phyloP scores from a whole-genome alignment of 2,329 filamentous ascomycete genomes.

The Aureobasidium namibiae region DNA sequence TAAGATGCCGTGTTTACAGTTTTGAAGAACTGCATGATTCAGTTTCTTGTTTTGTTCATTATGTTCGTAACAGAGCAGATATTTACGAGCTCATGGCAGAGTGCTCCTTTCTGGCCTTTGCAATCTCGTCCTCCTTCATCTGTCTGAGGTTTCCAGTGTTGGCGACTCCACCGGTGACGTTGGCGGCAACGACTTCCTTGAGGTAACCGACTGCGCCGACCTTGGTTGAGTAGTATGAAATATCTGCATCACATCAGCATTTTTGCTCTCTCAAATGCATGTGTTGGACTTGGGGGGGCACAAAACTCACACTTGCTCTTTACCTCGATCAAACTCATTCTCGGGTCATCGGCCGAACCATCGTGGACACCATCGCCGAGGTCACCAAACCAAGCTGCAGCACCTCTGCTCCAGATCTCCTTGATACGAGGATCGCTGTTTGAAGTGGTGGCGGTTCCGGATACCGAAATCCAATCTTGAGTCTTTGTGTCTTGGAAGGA shows the following conservation, averaged over 20 bases:
- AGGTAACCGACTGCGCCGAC: slow-evolving; percentile 23
- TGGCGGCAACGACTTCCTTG: slow-evolving; percentile 26
- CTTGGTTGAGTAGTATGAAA: slow-evolving; percentile 27
- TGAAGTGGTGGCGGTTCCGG: slow-evolving; percentile 34
- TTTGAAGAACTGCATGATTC: slow-evolving; percentile 5
- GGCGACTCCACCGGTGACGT: slow-evolving; percentile 26
- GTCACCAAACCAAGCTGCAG: slow-evolving; percentile 43
- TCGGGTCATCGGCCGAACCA: slow-evolving; percentile 38
- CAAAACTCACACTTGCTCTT: slow-evolving; percentile 24
- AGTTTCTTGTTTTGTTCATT: background rate
- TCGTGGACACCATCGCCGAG: slow-evolving; percentile 41
- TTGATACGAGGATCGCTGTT: slow-evolving; percentile 42
- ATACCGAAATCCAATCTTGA: slow-evolving; percentile 41
- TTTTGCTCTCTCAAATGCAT: no score
- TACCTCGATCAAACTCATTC: slow-evolving; percentile 37
- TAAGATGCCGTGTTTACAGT: no score
- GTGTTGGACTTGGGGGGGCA: background rate
- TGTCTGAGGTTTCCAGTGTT: slow-evolving; percentile 26
- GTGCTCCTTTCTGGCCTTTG: slow-evolving; percentile 23
- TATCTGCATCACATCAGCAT: slow-evolving; percentile 17
- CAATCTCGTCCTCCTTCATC: slow-evolving; percentile 26
- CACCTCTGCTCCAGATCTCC: slow-evolving; percentile 34
- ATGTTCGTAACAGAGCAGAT: background rate
- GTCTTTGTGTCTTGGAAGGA: slow-evolving; percentile 39
- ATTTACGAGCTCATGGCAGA: slow-evolving; percentile 20